phyloP scores from a whole-genome alignment of 1,284 basidiomycete genomes.

The Irpex rosettiformis region DNA sequence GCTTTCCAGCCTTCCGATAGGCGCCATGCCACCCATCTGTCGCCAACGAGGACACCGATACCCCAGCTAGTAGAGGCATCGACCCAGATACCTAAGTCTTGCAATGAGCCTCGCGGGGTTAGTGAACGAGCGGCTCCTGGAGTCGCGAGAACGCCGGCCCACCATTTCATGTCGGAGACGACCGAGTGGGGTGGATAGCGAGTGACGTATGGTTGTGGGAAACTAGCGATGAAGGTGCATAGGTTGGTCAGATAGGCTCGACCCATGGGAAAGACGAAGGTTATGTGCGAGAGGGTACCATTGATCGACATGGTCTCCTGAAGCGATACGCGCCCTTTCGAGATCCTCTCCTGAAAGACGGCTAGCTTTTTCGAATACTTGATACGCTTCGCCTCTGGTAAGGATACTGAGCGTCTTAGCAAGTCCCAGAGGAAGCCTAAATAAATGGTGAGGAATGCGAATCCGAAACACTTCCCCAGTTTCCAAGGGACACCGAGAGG shows the following conservation, averaged over 20 bases:
- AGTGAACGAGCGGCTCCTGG: conserved; percentile 8
- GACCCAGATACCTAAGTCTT: conserved; percentile 26
- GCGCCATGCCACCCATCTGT: conserved; percentile 30
- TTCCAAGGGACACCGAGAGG: conserved; percentile 29
- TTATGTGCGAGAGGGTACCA: conserved; percentile 29
- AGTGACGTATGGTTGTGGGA: conserved; percentile 13
- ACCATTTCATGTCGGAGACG: conserved; percentile 31
- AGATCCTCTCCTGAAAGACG: conserved; percentile 22
- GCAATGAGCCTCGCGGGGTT: conserved; percentile 13
- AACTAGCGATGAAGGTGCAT: conserved; percentile 1
- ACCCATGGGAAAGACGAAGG: conserved; percentile 24
- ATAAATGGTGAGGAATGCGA: conserved; percentile 29
- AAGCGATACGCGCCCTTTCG: conserved; percentile 9
- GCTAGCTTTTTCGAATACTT: neutral
- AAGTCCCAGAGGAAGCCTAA: conserved; percentile 39
- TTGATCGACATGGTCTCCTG: too few species aligned
- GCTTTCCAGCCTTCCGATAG: conserved; percentile 26
- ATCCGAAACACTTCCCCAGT: conserved; percentile 23
- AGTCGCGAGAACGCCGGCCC: conserved; percentile 19
- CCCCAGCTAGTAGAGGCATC: conserved; percentile 37
- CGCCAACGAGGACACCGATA: conserved; percentile 32
- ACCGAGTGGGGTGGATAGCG: conserved; percentile 22
- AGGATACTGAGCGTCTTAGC: neutral
- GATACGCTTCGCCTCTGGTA: neutral
- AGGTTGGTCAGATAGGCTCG: neutral